Base-by-base conservation (phyloP, 371 early-diverging fungal genomes). In the Rhizopus delemar region DNA sequence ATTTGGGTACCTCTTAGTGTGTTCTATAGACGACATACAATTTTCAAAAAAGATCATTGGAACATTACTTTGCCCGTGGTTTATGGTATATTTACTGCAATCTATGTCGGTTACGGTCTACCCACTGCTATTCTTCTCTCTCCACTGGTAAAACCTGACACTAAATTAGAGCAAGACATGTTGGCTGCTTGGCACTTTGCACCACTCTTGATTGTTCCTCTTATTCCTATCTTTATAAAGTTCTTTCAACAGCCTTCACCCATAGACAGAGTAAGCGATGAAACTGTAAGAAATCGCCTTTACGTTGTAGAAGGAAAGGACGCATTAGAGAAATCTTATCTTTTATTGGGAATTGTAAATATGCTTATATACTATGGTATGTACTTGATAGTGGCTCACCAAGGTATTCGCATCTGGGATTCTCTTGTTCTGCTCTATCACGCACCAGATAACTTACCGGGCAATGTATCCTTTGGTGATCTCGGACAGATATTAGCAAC, bases 351-450 rank as follows among this genome's bases (percentile, higher is more conserved):
- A 33, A 31, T 62, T 0, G 3, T 58, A 1, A 70, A 70, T 13
- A 60, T 70, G 54, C 3, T 67, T 0, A 5, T 60, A 0, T 63
- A 66, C 22, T 63, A 38, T 28, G 51, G 39, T 7, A n/a, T 57
- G 3, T 58, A 46, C 43, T 28, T 53, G 29, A 33, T 35, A 4
- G 13, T 62, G 2, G 46, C 34, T 4, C 39, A 46, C 12, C 33
- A 57, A 29, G 63, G 66, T 15, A 62, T 70, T 22, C 57, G 49
- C 28, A n/a, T 70, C 16, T 45, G 53, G 39, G 70, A 66, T 41
- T 39, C 66, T 3, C 9, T 70, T 5, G 12, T 66, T 7, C 29
- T 70, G 39, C 36, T 70, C 1, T 43, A 66, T 11, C 46, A 49
- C 28, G 63, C 63, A 9, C 68, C 68, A 16, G 48, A 43, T n/a